A percentile compares a stretch with the other conserved stretches of the same genome.
Conservation (phyloP, 2,329 filamentous ascomycete species). For the Aspergillus sp. region DNA sequence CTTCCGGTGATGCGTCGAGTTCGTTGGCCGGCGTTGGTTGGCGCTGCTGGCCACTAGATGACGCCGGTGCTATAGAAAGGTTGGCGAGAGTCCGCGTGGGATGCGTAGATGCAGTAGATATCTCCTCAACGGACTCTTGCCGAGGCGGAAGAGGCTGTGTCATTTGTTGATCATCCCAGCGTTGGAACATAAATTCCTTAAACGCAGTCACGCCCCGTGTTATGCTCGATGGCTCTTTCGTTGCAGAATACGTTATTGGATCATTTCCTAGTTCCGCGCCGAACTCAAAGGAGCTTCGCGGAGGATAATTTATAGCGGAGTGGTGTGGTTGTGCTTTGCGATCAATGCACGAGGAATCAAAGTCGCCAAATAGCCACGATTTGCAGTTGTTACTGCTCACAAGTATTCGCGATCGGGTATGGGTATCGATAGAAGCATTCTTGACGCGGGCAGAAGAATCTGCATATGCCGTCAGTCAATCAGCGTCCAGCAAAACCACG, state of each 20-base stretch:
- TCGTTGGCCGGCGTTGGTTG: not conserved
- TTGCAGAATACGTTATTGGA: slow-evolving; percentile 12
- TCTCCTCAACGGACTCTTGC: slow-evolving; percentile 11
- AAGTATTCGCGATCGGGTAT: slow-evolving; percentile 16
- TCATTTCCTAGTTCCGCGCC: slow-evolving; percentile 21
- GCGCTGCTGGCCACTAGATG: slow-evolving; percentile 5
- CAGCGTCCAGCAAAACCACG: not conserved
- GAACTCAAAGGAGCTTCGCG: slow-evolving; percentile 21
- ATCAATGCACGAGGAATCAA: slow-evolving; percentile 11
- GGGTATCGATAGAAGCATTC: slow-evolving; percentile 19
- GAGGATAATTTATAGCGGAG: slow-evolving; percentile 12
- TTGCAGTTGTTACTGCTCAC: slow-evolving; percentile 18
- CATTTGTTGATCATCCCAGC: slow-evolving; percentile 28
- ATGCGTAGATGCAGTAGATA: not conserved
- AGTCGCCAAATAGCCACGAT: slow-evolving; percentile 16
- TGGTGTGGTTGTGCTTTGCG: slow-evolving; percentile 13
- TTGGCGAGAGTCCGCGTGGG: slow-evolving; percentile 15
- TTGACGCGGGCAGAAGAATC: slow-evolving; percentile 27
- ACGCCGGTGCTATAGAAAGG: slow-evolving; percentile 11
- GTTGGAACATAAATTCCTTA: slow-evolving; percentile 30
- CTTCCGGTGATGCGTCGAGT: slow-evolving; percentile 8
- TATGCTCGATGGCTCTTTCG: slow-evolving; percentile 26
- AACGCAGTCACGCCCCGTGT: slow-evolving; percentile 31
- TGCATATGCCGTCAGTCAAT: slow-evolving; percentile 12
- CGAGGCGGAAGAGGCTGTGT: slow-evolving; percentile 23